Conservation (phyloP, 1,139 yeast species). For the Blastobotrys arbuscula region DNA sequence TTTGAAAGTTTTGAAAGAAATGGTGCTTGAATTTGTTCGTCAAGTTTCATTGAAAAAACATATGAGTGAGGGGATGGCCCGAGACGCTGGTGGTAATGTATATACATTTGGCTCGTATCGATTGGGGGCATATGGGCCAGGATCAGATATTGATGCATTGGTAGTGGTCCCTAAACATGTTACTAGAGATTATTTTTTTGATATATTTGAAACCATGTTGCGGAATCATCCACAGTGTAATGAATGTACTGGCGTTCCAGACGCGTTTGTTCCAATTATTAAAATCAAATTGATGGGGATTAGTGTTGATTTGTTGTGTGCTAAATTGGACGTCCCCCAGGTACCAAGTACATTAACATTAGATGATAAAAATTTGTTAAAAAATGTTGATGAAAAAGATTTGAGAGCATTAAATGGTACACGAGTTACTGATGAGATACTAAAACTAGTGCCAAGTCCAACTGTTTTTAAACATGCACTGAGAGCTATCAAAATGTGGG, state of each 20-base stretch:
- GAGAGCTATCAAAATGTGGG: slow-evolving; percentile 93
- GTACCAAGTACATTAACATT: slow-evolving; percentile 70
- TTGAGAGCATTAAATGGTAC: slow-evolving; percentile 89
- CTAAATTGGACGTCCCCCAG: slow-evolving; percentile 72
- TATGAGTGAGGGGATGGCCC: slow-evolving; percentile 97
- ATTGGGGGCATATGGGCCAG: slow-evolving; percentile 95
- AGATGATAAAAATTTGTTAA: slow-evolving; percentile 75
- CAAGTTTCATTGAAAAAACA: slow-evolving; percentile 72
- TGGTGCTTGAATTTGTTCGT: slow-evolving; percentile 77
- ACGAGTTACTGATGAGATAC: slow-evolving; percentile 91
- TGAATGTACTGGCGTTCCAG: slow-evolving; percentile 90
- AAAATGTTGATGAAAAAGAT: slow-evolving; percentile 86
- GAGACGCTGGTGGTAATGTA: slow-evolving; percentile 94
- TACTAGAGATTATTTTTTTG: slow-evolving; percentile 81
- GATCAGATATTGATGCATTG: slow-evolving; percentile 93
- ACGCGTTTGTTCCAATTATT: slow-evolving; percentile 94
- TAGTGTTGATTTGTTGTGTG: slow-evolving; percentile 83
- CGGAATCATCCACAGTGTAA: slow-evolving; percentile 72
- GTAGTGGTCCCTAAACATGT: slow-evolving; percentile 97
- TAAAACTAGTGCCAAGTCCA: slow-evolving; percentile 84
- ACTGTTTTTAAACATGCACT: slow-evolving; percentile 89
- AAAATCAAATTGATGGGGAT: slow-evolving; percentile 84
- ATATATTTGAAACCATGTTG: slow-evolving; percentile 63
- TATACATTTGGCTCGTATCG: slow-evolving; percentile 94
- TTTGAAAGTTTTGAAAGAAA: slow-evolving; percentile 58